Base-by-base conservation (phyloP, 495 filamentous ascomycete genomes). In the Penicillium angulare region DNA sequence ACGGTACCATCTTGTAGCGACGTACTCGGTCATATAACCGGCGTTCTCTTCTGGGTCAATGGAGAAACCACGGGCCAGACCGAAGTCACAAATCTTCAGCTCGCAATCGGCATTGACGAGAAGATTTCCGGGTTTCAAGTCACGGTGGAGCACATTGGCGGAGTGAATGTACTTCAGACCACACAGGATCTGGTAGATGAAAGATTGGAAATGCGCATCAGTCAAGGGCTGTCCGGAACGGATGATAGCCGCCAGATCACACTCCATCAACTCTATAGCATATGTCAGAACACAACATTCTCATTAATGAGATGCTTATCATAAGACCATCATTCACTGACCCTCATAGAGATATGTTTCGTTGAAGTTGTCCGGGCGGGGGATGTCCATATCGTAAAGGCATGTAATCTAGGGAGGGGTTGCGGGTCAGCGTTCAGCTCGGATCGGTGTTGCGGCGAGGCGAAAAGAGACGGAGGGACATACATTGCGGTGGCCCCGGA, bases 381-480 rank as follows among this genome's bases (percentile, higher is more conserved):
- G 93, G 63, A 98, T 97, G 65, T 98, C 93, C 93, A 98, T 97
- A 73, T 97, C 95, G 74, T 97, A 98, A 38, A 98, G 81, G 71
- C 93, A 97, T 50, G 93, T 97, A 68, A 98, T 98, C 93, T 96
- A 61, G 50, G 48, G 17, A 36, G 53, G 43, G 67, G 70, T 64
- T 70, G 68, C 57, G 38, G 21, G 49, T 41, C 20, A 43, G 23
- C 17, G 13, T 40, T 46, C 31, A 38, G 35, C 24, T 34, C 43
- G 44, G 50, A 62, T 44, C 61, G 10, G 29, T 6, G 16, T 31
- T 52, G 26, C 20, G n/a, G 27, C 21, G 5, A 31, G 23, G 42
- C 40, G 35, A 48, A 36, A 32, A 46, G 22, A 34, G 42, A 32
- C 9, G 34, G 21, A 38, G 22, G 2, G 49, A 67, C 77, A 36